Evolutionary conservation across 805 yeast species (phyloP).

Genomic region (Starmera quercuum): DNA sequence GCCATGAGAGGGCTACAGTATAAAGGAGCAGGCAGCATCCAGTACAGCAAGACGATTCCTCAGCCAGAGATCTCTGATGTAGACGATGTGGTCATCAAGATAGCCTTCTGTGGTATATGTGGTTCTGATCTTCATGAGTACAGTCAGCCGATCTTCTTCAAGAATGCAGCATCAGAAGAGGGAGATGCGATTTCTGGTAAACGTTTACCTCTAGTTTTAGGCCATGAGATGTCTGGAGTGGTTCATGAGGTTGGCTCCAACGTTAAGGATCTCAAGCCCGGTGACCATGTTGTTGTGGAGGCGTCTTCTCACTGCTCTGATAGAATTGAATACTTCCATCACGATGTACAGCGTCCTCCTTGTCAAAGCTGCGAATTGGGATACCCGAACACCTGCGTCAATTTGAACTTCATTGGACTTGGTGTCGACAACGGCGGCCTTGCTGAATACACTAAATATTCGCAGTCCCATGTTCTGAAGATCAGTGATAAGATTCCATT

Average conservation of each 20-base stretch:
- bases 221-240: slow-evolving; percentile 50
- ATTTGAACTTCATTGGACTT: slow-evolving; percentile 38
- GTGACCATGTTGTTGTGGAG: slow-evolving; percentile 46
- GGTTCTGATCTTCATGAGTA: slow-evolving; percentile 52
- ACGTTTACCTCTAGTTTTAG: slow-evolving; percentile 43
- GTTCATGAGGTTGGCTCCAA: slow-evolving; percentile 40
- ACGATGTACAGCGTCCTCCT: slow-evolving; percentile 5
- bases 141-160: slow-evolving; percentile 51
- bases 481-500: slow-evolving; percentile 33
- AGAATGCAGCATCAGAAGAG: slow-evolving; percentile 21
- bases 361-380: slow-evolving; percentile 39
- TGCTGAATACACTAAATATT: slow-evolving; percentile 36
- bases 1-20: neutral
- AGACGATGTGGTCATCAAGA: slow-evolving; percentile 29
- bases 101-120: slow-evolving; percentile 46
- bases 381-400: slow-evolving; percentile 36
- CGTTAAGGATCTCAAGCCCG: slow-evolving; percentile 39
- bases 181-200: slow-evolving; percentile 2
- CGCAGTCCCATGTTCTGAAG: slow-evolving; percentile 30
- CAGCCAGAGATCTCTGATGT: slow-evolving; percentile 25
- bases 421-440: slow-evolving; percentile 43
- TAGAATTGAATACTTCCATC: slow-evolving; percentile 22
- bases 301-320: slow-evolving; percentile 38
- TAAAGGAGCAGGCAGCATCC: neutral
- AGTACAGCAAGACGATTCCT: neutral